Evolutionary conservation across 2,329 filamentous ascomycete species (phyloP), one percentile per base, ranked within the genome.

Genomic region (Trichoderma simmonsii): DNA sequence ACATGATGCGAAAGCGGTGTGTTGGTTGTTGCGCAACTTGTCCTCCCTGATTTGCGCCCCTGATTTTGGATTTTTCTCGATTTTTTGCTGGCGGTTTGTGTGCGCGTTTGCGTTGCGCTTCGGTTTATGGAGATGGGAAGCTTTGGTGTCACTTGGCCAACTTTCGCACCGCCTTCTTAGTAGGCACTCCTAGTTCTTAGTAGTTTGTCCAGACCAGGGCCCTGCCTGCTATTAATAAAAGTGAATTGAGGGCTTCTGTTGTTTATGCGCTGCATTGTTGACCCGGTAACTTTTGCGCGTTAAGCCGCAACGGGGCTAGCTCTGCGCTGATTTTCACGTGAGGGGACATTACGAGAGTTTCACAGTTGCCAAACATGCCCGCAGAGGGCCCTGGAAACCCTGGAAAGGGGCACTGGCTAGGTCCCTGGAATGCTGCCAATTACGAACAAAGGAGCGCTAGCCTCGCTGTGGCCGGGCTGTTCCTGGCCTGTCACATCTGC

Each of bases 1-100:
- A 79, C 82, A 83, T 84, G 71, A 59, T 76, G 73, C 48, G 68
- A 60, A 32, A 7, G 26, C 51, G 61, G 60, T 3, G 7, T 9
- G 11, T 32, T 32, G 9, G 24, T n/a, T 57, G 15, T 34, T 34
- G 30, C 39, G 39, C 18, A 24, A 30, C 9, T 1, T 60, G 6
- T 26, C 6, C 14, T 36, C 14, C 18, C 14, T 43, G 36, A 39
- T 24, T 34, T 36, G 43, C n/a, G 43, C 43, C 43, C 30, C 26
- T 24, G 9, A 24, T 66, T 66, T 18, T 18, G 36, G 36, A 18
- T 26, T 54, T 66, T 51, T 54, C 36, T 39, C 51, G 24, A 24
- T 67, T 54, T 39, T 56, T 21, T 7, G n/a, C n/a, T 21, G 43
- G 43, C 43, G 43, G 43, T 21, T 51, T 51, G 43, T 51, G 43